These are phyloP conservation scores for Plasmodium malariae DNA, from an alignment of 169 alveolate species.

Conservation along the genomic window DNA sequence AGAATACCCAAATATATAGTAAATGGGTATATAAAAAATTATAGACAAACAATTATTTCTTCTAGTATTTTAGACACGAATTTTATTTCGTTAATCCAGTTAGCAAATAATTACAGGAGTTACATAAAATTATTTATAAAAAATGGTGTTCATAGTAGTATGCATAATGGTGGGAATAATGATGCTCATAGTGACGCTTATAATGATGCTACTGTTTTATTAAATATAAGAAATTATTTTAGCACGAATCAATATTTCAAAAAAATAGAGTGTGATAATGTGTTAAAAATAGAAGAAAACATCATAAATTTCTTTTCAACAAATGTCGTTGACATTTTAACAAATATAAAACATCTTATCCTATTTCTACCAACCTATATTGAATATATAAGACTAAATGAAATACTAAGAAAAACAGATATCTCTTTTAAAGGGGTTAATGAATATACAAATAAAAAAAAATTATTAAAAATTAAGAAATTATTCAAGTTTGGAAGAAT, in stretches of 20 bases:
- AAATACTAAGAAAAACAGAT: constrained; percentile 67
- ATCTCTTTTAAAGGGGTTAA: constrained; percentile 68
- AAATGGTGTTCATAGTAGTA: neutral
- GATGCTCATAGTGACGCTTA: no score
- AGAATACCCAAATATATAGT: constrained; percentile 62
- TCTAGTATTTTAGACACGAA: constrained; percentile 55
- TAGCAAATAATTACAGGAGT: constrained; percentile 35
- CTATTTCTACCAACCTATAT: constrained; percentile 72
- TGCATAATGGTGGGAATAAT: neutral
- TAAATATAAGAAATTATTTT: constrained; percentile 24
- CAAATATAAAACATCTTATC: constrained; percentile 56
- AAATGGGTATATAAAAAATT: constrained; percentile 66
- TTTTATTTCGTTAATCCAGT: constrained; percentile 59
- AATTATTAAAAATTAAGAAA: constrained; percentile 42
- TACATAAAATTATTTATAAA: constrained; percentile 47
- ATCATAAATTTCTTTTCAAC: constrained; percentile 48
- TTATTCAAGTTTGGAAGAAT: constrained; percentile 59
- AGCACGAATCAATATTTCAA: constrained; percentile 58
- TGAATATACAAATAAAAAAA: constrained; percentile 72
- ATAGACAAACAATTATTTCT: constrained; percentile 71
- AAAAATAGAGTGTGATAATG: constrained; percentile 50
- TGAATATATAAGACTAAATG: constrained; percentile 50
- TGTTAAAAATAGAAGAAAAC: constrained; percentile 59
- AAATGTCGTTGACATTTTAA: constrained; percentile 48
- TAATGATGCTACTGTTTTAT: constrained; percentile 23